phyloP scores from a whole-genome alignment of 2,329 filamentous ascomycete species.

The Xylariaceae sp. region DNA sequence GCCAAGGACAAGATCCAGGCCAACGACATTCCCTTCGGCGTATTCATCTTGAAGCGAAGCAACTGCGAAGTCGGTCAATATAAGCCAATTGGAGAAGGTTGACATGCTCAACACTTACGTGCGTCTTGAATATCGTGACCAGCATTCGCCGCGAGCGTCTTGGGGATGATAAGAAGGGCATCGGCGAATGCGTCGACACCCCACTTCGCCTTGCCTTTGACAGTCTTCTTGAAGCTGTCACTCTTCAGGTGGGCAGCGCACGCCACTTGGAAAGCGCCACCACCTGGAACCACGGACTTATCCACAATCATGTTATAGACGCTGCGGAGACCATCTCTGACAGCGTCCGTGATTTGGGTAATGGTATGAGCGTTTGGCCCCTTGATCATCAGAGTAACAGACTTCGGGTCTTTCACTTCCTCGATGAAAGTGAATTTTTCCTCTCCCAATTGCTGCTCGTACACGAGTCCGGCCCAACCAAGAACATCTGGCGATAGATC shows the following conservation, averaged over 20 bases:
- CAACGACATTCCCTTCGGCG: conserved; percentile 75
- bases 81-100: neutral
- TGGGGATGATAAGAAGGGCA: conserved; percentile 90
- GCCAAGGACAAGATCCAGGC: conserved; percentile 78
- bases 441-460: conserved; percentile 95
- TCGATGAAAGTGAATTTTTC: conserved; percentile 99
- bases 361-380: conserved; percentile 97
- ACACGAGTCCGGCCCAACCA: conserved; percentile 93
- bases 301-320: conserved; percentile 99
- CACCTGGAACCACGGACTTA: conserved; percentile 87
- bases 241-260: conserved; percentile 83
- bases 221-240: conserved; percentile 77
- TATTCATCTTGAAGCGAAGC: conserved; percentile 82
- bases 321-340: conserved; percentile 87
- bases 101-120: conserved; percentile 51
- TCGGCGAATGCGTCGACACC: conserved; percentile 94
- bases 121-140: conserved; percentile 96
- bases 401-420: conserved; percentile 98
- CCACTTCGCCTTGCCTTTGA: conserved; percentile 97
- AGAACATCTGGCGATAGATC: conserved; percentile 82
- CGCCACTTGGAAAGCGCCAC: conserved; percentile 91
- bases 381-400: conserved; percentile 95
- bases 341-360: conserved; percentile 91
- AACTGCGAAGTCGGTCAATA: conserved; percentile 46
- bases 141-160: conserved; percentile 92